Base-by-base conservation (phyloP, 75 land plant genomes). In the Cryptomeria japonica region DNA sequence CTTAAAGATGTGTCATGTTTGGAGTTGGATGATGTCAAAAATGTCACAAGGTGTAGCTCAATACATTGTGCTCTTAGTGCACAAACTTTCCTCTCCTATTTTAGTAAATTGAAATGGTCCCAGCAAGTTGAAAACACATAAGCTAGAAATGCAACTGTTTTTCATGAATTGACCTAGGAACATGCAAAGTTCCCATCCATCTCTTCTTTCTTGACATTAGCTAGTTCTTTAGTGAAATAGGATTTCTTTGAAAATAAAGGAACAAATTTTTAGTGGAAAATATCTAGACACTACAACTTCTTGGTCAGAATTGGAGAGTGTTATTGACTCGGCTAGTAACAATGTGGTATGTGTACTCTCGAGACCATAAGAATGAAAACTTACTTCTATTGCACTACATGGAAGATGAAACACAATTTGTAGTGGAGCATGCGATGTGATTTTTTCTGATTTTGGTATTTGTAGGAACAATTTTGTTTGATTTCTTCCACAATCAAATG, bases 1-100 rank as follows among this genome's bases (percentile, higher is more conserved):
- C 93, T 97, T 25, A 89, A 87, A 85, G 92, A 93, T 58, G 90
- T 97, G 19, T 97, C 99, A 31, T 41, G 93, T 88, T 75, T 97
- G 19, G 99, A 95, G 87, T 82, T 77, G 39, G 91, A 79, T 56
- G 95, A 87, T 0, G 46, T 68, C 34, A 31, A 80, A 39, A 83
- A 73, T 44, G 89, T 93, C 56, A 88, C 86, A 86, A 90, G 88
- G 92, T 88, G 39, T 28, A 16, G n/a, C 83, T 80, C 46, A 19
- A 49, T 49, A 68, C 31, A 80, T 42, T 32, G 83, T 36, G 7
- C 39, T 28, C 3, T 75, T 32, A 32, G n/a, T 14, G 13, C 12
- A 14, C 77, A 75, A 11, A 75, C 12, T 11, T 31, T 31, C 6
- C 77, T 75, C n/a, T 75, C 77, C 31, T 75, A 32, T 36, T 34